Percentiles rank a stretch among this genome's conserved stretches.
phyloP scores from a whole-genome alignment of 23 red algal genomes.

The Gracilaria domingensis region DNA sequence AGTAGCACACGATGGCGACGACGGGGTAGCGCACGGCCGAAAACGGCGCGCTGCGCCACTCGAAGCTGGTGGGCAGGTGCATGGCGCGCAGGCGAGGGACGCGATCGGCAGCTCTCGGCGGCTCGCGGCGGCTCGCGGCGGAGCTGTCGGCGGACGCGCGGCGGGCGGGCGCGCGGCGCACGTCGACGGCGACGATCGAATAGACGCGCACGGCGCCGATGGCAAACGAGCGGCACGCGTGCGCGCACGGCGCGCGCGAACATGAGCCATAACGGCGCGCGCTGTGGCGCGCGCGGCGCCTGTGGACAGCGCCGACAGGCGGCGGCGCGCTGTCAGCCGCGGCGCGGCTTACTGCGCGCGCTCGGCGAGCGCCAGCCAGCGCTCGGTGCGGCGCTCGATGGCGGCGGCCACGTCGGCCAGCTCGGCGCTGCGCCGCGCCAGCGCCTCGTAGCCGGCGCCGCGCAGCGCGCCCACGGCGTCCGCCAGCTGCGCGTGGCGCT shows the following conservation, averaged over 20 bases:
- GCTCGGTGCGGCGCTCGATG: constrained; percentile 77
- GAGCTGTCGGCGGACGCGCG: no score
- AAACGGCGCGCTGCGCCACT: constrained; percentile 74
- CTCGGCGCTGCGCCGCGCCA: constrained; percentile 49
- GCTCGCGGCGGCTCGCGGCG: no score
- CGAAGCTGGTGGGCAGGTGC: constrained; percentile 33
- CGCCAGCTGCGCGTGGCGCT: constrained; percentile 32
- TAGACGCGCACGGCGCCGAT: not conserved
- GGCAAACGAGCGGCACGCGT: not conserved
- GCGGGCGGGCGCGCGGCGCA: no score
- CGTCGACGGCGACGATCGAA: no score
- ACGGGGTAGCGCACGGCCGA: constrained; percentile 70
- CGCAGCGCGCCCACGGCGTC: not conserved
- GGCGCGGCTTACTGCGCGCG: not conserved
- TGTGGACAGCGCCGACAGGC: no score
- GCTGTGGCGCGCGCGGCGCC: not conserved
- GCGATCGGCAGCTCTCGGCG: no score
- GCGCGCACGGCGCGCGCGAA: not conserved
- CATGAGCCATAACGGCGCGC: constrained; percentile 9
- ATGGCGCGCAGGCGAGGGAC: not conserved
- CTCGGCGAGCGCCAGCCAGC: constrained; percentile 81
- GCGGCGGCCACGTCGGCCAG: constrained; percentile 29
- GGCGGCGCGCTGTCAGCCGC: not conserved
- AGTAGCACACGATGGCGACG: constrained; percentile 73
- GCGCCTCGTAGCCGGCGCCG: constrained; percentile 28